These are phyloP conservation scores for Vanilla planifolia DNA, from an alignment of 106 monocot genomes.

Conservation along the genomic window DNA sequence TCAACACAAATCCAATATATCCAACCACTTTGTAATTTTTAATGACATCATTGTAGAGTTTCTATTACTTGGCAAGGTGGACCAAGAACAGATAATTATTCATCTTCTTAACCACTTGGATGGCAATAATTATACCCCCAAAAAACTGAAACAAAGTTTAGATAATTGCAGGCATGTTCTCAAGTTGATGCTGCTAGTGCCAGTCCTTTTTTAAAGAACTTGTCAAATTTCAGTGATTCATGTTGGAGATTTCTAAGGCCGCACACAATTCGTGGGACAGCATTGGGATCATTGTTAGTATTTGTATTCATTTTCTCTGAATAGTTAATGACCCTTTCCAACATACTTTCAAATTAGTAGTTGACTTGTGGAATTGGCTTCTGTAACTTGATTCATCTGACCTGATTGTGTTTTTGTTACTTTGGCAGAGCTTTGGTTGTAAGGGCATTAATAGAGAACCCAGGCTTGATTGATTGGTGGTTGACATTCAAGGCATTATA, in stretches of 20 bases:
- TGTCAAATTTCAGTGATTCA: slow-evolving; percentile 51
- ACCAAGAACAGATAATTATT: no score
- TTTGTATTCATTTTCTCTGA: neutral
- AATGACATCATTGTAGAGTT: no score
- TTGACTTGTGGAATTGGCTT: neutral
- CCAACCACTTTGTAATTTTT: no score
- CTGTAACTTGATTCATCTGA: slow-evolving; percentile 1
- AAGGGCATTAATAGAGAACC: slow-evolving; percentile 86
- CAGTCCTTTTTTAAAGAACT: slow-evolving; percentile 30
- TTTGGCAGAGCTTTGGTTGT: slow-evolving; percentile 85
- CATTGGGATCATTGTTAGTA: slow-evolving; percentile 77
- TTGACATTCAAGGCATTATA: slow-evolving; percentile 77
- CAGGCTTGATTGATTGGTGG: slow-evolving; percentile 80
- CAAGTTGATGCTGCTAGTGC: slow-evolving; percentile 49
- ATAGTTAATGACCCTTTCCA: neutral
- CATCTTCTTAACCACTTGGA: no score
- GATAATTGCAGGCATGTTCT: slow-evolving; percentile 49
- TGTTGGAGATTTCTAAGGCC: slow-evolving; percentile 96
- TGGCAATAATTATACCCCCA: no score
- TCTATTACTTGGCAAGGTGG: no score
- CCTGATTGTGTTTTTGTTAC: slow-evolving; percentile 10
- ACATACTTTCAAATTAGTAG: no score
- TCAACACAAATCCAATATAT: no score
- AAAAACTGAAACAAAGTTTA: slow-evolving; percentile 3
- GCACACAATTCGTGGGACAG: slow-evolving; percentile 96